Evolutionary conservation across 2,329 filamentous ascomycete genomes (phyloP), one percentile per base, ranked within the genome.

Genomic region (Mycosphaerella arachidis): DNA sequence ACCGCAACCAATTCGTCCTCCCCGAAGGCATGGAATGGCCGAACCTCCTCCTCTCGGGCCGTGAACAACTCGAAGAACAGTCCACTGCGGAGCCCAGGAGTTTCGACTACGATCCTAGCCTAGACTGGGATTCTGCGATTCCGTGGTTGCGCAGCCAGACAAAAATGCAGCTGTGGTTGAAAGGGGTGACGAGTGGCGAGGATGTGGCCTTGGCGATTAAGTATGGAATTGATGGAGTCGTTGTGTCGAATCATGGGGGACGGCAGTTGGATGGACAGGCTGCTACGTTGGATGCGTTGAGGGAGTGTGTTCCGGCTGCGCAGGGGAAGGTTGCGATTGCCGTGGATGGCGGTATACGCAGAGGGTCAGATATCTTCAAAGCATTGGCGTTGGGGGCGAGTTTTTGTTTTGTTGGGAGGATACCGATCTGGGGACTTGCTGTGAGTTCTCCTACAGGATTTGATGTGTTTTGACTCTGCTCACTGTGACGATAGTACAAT

Each of bases 271-370:
- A 86, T 63, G 81, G 82, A 2, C 81, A 81, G 1, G 75, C 80
- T 4, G 78, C 78, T 4, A 80, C 80, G 4, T 72, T 86, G 4
- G 83, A 84, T 56, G 31, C 31, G 82, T 81, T 2, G 86, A 68
- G 69, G 1, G 73, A 76, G 51, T 76, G 74, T 53, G 75, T 70
- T 1, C 64, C 64, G 6, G 73, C 72, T 7, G 74, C 73, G 0
- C 61, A 24, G 24, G 24, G 24, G 24, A 24, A 3, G 24, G 3
- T 24, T 2, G 2, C 24, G 24, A 24, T 24, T 24, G 24, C 87
- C 40, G 81, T 88, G 12, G 86, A 89, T 66, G 81, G 77, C 13
- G 82, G 83, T 0, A 79, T 85, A 33, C 67, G 82, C 48, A 77
- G 78, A 12, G 83, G 82, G 0, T 79, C 77, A 0, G 83, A 86